Base-by-base conservation (phyloP, 768 basidiomycete genomes). In the Gelatoporia subvermispora region DNA sequence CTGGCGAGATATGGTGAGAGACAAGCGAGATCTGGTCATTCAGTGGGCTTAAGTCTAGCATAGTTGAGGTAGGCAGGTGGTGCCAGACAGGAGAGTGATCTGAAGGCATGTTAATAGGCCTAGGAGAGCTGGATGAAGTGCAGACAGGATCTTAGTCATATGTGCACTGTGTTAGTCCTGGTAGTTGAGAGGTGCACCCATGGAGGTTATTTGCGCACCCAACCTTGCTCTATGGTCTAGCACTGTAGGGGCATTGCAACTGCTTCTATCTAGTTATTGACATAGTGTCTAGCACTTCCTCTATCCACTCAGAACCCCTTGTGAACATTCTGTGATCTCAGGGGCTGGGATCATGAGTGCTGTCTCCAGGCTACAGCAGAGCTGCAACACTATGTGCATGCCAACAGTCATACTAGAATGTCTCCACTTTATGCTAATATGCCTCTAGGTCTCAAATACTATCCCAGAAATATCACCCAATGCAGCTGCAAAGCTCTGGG, bases 391-490 rank as follows among this genome's bases (percentile, higher is more conserved):
- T 89, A 87, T 75, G 88, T 88, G 63, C 54, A 80, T 72, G 45
- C 21, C 43, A 10, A 18, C 25, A 45, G 34, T n/a, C n/a, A n/a
- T n/a, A n/a, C 50, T 20, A 41, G 18, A 13, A 24, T 7, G 24
- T 28, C 49, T 8, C 25, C 21, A 22, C 22, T 44, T 35, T 42
- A 49, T 38, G 36, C 41, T 40, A 38, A 55, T 50, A 38, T 24
- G 41, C 37, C 47, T 5, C 17, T 59, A 93, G 91, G 84, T 92
- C 20, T 76, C 79, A 8, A 79, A 79, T 25, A 80, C 79, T 4
- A 77, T 89, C 3, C 77, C 84, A 8, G 90, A 93, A 61, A 84
- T 90, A 78, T 81, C 87, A 9, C 81, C 88, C 1, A 90, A 92
- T 56, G 81, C 81, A 13, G 84, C 85, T 10, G 78, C 82, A 0